Conservation (phyloP, 345 rosid species). For the Physaria fendleri region DNA sequence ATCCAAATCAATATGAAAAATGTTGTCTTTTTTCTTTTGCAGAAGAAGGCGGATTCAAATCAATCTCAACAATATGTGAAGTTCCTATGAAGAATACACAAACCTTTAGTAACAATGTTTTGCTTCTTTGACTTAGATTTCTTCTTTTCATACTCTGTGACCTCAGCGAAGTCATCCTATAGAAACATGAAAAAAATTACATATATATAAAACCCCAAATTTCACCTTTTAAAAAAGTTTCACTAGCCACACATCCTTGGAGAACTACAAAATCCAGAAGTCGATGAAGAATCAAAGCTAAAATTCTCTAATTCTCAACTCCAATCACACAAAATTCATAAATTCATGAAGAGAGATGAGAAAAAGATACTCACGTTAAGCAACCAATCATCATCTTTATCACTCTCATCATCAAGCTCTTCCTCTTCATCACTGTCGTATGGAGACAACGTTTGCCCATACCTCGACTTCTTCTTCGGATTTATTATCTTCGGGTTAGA, state of each 20-base stretch:
- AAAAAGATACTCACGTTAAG: slow-evolving; percentile 44
- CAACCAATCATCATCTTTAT: slow-evolving; percentile 39
- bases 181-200: neutral
- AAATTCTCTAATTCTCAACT: neutral
- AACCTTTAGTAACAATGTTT: slow-evolving; percentile 41
- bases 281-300: slow-evolving; percentile 1
- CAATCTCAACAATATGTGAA: neutral
- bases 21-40: neutral
- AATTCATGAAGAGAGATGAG: neutral
- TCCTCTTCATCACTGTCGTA: slow-evolving; percentile 46
- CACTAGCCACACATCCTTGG: neutral
- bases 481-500: slow-evolving; percentile 79
- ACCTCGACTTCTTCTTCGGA: slow-evolving; percentile 55
- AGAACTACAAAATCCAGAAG: neutral
- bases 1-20: neutral
- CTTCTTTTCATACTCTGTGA: slow-evolving; percentile 46
- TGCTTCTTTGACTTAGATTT: slow-evolving; percentile 39
- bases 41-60: neutral
- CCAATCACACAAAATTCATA: neutral
- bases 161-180: slow-evolving; percentile 84
- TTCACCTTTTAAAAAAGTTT: neutral
- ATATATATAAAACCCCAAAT: neutral
- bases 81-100: slow-evolving; percentile 4
- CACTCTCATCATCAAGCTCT: slow-evolving; percentile 32
- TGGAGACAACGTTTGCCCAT: slow-evolving; percentile 41